Conservation (phyloP, 345 rosid species). For the Dovyalis caffra region DNA sequence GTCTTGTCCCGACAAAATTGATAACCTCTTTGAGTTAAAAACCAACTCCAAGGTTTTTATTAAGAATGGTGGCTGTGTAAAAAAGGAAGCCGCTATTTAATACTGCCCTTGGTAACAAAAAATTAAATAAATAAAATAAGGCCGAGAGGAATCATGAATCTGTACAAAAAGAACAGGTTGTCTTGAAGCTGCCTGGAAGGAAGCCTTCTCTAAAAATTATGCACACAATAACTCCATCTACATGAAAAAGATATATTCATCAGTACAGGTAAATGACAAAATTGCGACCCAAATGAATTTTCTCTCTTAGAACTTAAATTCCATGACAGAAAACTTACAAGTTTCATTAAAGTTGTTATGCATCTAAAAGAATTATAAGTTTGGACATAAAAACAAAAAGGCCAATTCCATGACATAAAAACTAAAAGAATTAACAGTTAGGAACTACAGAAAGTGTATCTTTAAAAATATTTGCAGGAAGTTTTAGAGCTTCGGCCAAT, state of each 20-base stretch:
- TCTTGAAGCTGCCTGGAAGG: background rate
- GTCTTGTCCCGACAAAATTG: background rate
- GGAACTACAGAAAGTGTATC: background rate
- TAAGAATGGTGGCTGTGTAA: constrained; percentile 16
- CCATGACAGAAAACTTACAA: background rate
- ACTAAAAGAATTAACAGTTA: too few species aligned
- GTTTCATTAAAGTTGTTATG: background rate
- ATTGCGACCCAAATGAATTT: background rate
- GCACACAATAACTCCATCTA: constrained; percentile 12
- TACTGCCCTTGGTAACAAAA: background rate
- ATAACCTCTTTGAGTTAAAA: constrained; percentile 1
- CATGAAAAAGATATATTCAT: background rate
- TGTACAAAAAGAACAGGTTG: background rate
- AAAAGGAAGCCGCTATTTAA: constrained; percentile 19
- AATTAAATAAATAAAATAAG: background rate
- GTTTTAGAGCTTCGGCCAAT: background rate
- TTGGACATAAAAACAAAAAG: background rate
- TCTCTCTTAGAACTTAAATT: background rate
- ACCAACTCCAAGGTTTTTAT: constrained; percentile 1
- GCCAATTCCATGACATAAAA: too few species aligned
- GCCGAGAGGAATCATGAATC: background rate
- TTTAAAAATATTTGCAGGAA: background rate
- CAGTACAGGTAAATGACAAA: background rate
- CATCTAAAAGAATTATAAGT: background rate
- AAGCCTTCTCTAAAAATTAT: background rate